Conservation (phyloP, 1,284 basidiomycete species). For the Rhodotorula sp. region DNA sequence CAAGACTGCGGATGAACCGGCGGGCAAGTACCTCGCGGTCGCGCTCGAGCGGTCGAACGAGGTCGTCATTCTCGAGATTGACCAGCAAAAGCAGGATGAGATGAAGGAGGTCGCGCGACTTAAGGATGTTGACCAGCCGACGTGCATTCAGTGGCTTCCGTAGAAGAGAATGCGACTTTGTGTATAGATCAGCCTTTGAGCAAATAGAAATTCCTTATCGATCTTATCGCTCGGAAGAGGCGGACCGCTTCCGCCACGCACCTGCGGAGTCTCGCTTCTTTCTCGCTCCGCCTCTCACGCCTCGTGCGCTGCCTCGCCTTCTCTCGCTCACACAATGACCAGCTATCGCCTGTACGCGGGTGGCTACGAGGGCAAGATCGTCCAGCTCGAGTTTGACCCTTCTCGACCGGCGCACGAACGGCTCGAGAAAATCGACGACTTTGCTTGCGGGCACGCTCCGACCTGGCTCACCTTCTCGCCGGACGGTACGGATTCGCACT, state of each 20-base stretch:
- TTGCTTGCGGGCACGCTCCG: conserved; percentile 21
- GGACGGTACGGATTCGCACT: conserved; percentile 3
- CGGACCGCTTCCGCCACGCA: background rate
- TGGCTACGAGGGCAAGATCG: conserved; percentile 28
- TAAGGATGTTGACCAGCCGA: conserved; percentile 27
- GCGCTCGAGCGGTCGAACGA: conserved; percentile 32
- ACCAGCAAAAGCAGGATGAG: conserved; percentile 7
- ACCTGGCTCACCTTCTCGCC: conserved; percentile 31
- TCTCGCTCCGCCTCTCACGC: background rate
- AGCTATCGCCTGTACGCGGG: conserved; percentile 20
- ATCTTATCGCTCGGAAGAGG: too few species aligned
- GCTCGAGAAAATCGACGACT: background rate
- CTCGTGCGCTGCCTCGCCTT: background rate
- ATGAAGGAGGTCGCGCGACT: conserved; percentile 18
- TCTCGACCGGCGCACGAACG: background rate
- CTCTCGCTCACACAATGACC: background rate
- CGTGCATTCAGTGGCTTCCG: conserved; percentile 21
- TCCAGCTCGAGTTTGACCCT: conserved; percentile 27
- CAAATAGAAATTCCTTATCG: too few species aligned
- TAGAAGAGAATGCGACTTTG: background rate
- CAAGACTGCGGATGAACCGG: background rate
- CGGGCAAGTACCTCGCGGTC: conserved; percentile 27
- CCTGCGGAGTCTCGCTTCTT: background rate
- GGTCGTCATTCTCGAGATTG: conserved; percentile 21
- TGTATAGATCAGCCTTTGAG: background rate